Evolutionary conservation across 202 grass and related monocot genomes (phyloP).

Genomic region (Zizania palustris): DNA sequence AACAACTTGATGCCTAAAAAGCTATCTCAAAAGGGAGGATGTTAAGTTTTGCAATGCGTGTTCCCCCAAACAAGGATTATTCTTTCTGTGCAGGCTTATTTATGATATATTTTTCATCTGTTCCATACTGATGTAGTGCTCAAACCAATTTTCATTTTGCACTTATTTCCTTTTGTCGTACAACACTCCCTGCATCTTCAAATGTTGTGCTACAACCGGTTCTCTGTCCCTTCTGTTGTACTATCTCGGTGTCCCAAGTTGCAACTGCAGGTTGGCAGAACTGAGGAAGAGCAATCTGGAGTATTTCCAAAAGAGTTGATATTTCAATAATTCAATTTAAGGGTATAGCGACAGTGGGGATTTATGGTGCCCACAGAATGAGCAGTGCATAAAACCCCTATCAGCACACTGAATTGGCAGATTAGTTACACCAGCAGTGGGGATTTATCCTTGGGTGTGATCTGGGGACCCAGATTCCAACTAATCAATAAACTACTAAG

Average conservation of each 20-base stretch:
- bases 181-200: background rate
- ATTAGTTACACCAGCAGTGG: background rate
- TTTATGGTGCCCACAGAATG: background rate
- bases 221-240: background rate
- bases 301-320: background rate
- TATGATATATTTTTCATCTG: background rate
- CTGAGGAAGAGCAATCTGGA: background rate
- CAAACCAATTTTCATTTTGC: background rate
- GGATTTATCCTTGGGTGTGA: background rate
- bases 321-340: background rate
- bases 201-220: background rate
- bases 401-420: background rate
- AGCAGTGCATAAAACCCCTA: background rate
- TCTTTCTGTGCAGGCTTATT: background rate
- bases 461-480: background rate
- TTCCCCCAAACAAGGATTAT: background rate
- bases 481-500: background rate
- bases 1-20: background rate
- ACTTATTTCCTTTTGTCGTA: background rate
- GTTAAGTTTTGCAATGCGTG: background rate
- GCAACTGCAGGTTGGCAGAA: background rate
- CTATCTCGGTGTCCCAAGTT: background rate
- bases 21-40: background rate
- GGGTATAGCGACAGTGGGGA: background rate
- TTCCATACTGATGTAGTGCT: background rate